phyloP scores from a whole-genome alignment of 805 yeast genomes.

The Candida methanosorbosa region DNA sequence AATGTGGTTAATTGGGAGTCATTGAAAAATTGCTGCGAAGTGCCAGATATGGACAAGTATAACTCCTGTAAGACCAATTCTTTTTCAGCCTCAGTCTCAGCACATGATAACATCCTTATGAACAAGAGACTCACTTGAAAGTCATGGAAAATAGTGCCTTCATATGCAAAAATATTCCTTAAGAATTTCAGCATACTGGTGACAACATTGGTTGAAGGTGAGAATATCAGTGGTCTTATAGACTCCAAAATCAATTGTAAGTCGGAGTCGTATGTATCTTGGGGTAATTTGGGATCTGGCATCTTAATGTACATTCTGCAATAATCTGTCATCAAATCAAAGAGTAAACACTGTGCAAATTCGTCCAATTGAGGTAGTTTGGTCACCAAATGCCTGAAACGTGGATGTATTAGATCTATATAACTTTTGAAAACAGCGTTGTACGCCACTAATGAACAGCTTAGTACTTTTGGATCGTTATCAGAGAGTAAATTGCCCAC shows the following conservation, averaged over 20 bases:
- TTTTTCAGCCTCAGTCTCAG: slow-evolving; percentile 20
- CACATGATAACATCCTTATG: slow-evolving; percentile 18
- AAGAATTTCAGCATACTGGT: slow-evolving; percentile 52
- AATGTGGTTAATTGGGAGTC: slow-evolving; percentile 34
- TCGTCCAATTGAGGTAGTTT: slow-evolving; percentile 50
- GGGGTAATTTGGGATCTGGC: too few species aligned
- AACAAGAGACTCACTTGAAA: slow-evolving; percentile 43
- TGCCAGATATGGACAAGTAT: slow-evolving; percentile 24
- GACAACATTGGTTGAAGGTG: slow-evolving; percentile 51
- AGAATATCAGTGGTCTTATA: slow-evolving; percentile 35
- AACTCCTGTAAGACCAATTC: slow-evolving; percentile 40
- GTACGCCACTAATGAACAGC: slow-evolving; percentile 55
- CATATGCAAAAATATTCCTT: slow-evolving; percentile 50
- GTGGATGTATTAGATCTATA: slow-evolving; percentile 63
- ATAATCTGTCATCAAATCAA: slow-evolving; percentile 63
- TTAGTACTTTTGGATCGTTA: slow-evolving; percentile 55
- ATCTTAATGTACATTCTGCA: slow-evolving; percentile 49
- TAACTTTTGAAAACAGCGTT: slow-evolving; percentile 44
- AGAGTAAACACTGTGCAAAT: slow-evolving; percentile 54
- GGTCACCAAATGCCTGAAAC: slow-evolving; percentile 38
- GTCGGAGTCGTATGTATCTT: slow-evolving; percentile 30
- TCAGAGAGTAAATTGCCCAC: slow-evolving; percentile 57
- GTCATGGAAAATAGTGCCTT: slow-evolving; percentile 29
- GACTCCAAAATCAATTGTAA: slow-evolving; percentile 43
- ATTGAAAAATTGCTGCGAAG: slow-evolving; percentile 23